phyloP scores from a whole-genome alignment of 108 stramenopile species.

The Pseudonitzschia multistriata region DNA sequence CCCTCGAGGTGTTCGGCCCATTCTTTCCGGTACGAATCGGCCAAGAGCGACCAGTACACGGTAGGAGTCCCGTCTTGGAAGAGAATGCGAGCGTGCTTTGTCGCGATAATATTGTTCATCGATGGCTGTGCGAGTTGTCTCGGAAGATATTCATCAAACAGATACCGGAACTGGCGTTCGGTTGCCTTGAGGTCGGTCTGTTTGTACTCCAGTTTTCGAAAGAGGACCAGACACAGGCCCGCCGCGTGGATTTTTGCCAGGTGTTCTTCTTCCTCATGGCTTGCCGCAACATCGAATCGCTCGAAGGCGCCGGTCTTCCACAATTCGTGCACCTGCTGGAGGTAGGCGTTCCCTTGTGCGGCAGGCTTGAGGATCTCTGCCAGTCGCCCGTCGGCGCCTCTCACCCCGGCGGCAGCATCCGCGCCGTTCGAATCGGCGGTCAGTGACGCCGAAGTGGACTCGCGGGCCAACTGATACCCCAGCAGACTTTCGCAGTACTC shows the following conservation, averaged over 20 bases:
- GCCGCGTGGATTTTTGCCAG: constrained; percentile 9
- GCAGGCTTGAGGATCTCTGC: not conserved
- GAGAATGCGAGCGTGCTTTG: constrained; percentile 3
- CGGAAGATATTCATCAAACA: constrained; percentile 2
- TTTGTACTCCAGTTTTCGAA: constrained; percentile 1
- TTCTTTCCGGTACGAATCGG: constrained; percentile 13
- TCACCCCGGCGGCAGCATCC: not conserved
- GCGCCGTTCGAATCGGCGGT: not conserved
- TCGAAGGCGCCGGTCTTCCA: constrained; percentile 8
- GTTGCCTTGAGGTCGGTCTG: not conserved
- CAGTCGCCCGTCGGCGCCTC: not conserved
- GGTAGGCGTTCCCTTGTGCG: too few relatives aligned
- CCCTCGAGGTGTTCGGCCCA: constrained; percentile 2
- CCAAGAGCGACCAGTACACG: constrained; percentile 7
- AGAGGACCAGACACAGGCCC: constrained; percentile 4
- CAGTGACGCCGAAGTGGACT: not conserved
- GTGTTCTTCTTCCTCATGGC: constrained; percentile 1
- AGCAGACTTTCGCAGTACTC: constrained; percentile 9
- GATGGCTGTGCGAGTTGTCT: constrained; percentile 5
- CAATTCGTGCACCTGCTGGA: constrained; percentile 1
- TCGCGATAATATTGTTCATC: constrained; percentile 13
- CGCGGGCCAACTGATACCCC: constrained; percentile 1
- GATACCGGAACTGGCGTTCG: not conserved
- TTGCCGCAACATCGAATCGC: not conserved
- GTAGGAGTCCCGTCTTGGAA: constrained; percentile 9